Conservation (phyloP, 306 rosid species). For the Malus asiatica region DNA sequence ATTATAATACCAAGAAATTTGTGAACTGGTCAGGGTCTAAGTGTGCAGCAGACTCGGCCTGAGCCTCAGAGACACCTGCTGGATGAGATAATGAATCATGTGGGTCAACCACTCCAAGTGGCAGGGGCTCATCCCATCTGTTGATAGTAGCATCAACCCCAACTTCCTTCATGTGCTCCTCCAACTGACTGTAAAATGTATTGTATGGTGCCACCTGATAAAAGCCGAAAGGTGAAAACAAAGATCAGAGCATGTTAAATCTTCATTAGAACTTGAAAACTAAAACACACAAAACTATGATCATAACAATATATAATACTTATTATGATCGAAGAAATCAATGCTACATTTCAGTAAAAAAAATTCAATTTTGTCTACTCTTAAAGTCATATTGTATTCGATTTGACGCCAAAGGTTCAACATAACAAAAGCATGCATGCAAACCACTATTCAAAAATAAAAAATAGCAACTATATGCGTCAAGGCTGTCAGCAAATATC, state of each 20-base stretch:
- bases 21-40: constrained; percentile 83
- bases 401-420: not conserved
- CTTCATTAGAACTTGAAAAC: not conserved
- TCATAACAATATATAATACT: not conserved
- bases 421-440: not conserved
- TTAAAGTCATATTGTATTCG: not conserved
- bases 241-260: not conserved
- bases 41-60: constrained; percentile 68
- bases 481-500: not conserved
- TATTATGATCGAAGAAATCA: not conserved
- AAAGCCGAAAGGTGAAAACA: constrained; percentile 1
- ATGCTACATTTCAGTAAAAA: not conserved
- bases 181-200: constrained; percentile 78
- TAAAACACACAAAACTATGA: not conserved
- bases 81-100: constrained; percentile 99
- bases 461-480: not conserved
- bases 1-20: constrained; percentile 58
- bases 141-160: constrained; percentile 68
- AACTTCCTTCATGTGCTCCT: constrained; percentile 80
- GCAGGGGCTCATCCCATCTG: constrained; percentile 76
- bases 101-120: constrained; percentile 84
- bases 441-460: not conserved
- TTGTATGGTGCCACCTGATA: constrained; percentile 94
- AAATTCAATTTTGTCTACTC: not conserved
- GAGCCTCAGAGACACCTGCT: constrained; percentile 91